Base-by-base conservation (phyloP, 1,139 yeast species). In the Candida sanyaensis region DNA sequence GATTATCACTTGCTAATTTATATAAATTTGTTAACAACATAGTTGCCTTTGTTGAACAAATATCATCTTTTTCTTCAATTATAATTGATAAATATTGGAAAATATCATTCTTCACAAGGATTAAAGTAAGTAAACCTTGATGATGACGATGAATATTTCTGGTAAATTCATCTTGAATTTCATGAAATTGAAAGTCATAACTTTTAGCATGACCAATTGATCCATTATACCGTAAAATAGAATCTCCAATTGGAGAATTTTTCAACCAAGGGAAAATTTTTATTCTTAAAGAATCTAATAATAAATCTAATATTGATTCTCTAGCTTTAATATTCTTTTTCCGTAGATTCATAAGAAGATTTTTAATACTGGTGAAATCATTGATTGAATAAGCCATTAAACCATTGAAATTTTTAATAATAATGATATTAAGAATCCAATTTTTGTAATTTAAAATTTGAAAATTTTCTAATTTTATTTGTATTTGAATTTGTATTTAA, bases 401-500 rank as follows among this genome's bases (percentile, higher is more conserved):
- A 0, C 99, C 99, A 17, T 88, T 77, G 83, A 95, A 87, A 42
- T 83, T 78, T 52, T 88, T 86, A 93, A 66, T 28, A 89, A 66
- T 3, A 79, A 64, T 0, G 88, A 71, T 3, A 92, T 65, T 10
- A 89, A 72, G 42, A 80, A 75, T 0, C 93, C 81, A n/a, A 83
- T 53, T 78, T 79, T 50, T 85, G 86, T 30, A 89, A 66, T 54
- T 75, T 80, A 29, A 50, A 48, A 26, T 50, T 51, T 1, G 55
- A 47, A 5, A 54, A 40, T 27, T 49, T 50, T 27, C 45, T 51
- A 7, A 48, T 39, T 32, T 53, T 56, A 27, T 23, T 40, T 10
- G 42, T 45, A 24, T 6, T 23, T 10, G 24, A 28, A 9, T 23
- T 40, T 10, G 42, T 45, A 24, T 6, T 23, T 10, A 28, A 9